Base-by-base conservation (phyloP, 352 stramenopile genomes). In the Globisporangium megalacanthum region DNA sequence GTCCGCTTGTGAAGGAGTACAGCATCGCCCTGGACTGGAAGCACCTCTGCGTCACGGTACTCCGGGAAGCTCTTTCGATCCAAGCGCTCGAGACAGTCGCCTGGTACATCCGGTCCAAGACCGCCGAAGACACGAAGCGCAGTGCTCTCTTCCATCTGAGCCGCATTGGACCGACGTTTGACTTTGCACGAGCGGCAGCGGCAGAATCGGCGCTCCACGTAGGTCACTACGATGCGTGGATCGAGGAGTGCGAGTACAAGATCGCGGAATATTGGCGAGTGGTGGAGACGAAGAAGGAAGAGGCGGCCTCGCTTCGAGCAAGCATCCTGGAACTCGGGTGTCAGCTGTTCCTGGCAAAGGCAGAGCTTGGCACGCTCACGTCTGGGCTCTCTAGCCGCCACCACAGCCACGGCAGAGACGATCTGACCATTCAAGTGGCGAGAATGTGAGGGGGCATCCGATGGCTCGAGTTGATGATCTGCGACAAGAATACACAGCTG, bases 1-100 rank as follows among this genome's bases (percentile, higher is more conserved):
- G 61, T 2, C 45, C 37, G n/a, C 10, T 73, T 17, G 53, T 70
- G 2, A 35, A 39, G 0, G 17, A 71, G 22, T 86, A 73, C 41
- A 66, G 70, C 4, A 76, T 79, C 15, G 14, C 37, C 3, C 9
- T 45, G 39, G 9, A n/a, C 11, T 45, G 39, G 39, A 45, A 3
- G 39, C 11, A n/a, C 9, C 15, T 45, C 0, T 11, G 11, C 15
- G 39, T 45, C 6, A 11, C 39, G 13, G 39, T 45, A 19, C 39
- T 45, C 13, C 15, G 17, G 11, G 39, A 45, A 45, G 39, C 11
- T 11, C 13, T n/a, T 17, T 45, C 39, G 11, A 45, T 45, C 15
- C 8, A n/a, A 6, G 39, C 39, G 11, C 39, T 45, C 39, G 15
- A 19, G 39, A 45, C 39, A 15, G 39, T 45, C 1, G 39, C 39